Evolutionary conservation across 2,329 filamentous ascomycete genomes (phyloP), one percentile per base, ranked within the genome.

Genomic region (Pleoardoris graminearum): DNA sequence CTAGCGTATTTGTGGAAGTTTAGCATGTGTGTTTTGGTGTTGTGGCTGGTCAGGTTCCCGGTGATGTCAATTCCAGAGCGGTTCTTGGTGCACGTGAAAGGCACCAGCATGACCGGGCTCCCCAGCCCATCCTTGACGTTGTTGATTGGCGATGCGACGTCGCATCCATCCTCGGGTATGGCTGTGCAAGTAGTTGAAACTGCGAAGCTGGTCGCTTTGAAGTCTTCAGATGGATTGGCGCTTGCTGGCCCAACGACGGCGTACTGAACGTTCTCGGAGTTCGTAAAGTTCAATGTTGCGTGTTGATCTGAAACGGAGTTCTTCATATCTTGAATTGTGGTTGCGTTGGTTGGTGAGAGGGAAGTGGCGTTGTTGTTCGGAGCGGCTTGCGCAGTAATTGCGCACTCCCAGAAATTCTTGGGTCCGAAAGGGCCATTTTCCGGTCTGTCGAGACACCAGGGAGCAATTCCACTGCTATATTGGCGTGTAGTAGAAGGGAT

Each of bases 111-210:
- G 22, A 47, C 32, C 32, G 27, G 43, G 8, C 37, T 37, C 25
- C 44, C 25, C 30, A 17, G n/a, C 8, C 48, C 43, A 30, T 43
- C 35, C 22, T 17, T 48, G 2, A 23, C 33, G 27, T 50, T 50
- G 3, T 25, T 46, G n/a, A 42, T 39, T 11, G 38, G 49, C 3
- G 33, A 7, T 5, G 22, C 17, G 10, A 56, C 21, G 12, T 46
- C 30, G 23, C 59, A 61, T 19, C 39, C 43, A 48, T 29, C 22
- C 16, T 44, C 4, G 11, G 45, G 48, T 7, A 61, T 54, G 2
- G 56, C 54, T 10, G 51, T 33, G 38, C 59, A 61, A 11, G 41
- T 32, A n/a, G 56, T 57, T 3, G 59, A 59, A 4, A 56, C 56
- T 4, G 37, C 56, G 36, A 55, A 61, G 16, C 47, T 50, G 21